Conservation (phyloP, 495 filamentous ascomycete species). For the Penicillium simplicissimum region DNA sequence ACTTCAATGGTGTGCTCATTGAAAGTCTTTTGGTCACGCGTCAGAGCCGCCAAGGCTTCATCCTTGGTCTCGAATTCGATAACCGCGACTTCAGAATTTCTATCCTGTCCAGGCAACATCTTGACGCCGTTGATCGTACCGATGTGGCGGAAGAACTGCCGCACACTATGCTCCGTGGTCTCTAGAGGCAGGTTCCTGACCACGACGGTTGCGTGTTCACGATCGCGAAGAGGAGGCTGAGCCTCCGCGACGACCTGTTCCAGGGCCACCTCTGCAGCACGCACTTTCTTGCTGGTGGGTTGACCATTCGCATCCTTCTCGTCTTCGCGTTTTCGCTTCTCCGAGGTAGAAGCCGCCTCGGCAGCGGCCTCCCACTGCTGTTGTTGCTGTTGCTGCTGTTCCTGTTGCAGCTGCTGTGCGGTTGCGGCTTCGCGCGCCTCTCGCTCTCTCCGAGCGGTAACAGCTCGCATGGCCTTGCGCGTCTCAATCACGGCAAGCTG, state of each 20-base stretch:
- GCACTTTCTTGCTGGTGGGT: conserved; percentile 57
- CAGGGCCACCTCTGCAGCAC: conserved; percentile 44
- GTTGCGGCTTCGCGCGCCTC: conserved; percentile 61
- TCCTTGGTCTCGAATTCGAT: conserved; percentile 84
- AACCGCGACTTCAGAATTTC: conserved; percentile 63
- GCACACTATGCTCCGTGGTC: conserved; percentile 68
- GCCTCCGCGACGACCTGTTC: conserved; percentile 32
- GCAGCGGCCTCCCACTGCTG: conserved; percentile 27
- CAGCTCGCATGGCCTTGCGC: conserved; percentile 60
- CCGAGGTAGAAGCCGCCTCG: conserved; percentile 33
- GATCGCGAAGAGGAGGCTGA: conserved; percentile 67
- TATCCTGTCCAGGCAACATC: conserved; percentile 57
- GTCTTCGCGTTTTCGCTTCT: conserved; percentile 74
- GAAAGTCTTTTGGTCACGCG: conserved; percentile 74
- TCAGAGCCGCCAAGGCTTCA: conserved; percentile 77
- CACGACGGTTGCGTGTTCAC: conserved; percentile 84
- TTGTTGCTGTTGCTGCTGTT: conserved; percentile 15
- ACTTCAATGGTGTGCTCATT: conserved; percentile 70
- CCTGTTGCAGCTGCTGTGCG: conserved; percentile 35
- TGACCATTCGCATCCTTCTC: conserved; percentile 46
- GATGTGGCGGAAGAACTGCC: conserved; percentile 85
- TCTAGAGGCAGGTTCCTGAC: conserved; percentile 71
- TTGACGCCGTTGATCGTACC: conserved; percentile 78
- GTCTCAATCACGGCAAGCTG: conserved; percentile 68
- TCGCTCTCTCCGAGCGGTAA: conserved; percentile 64